A percentile compares a stretch with the other conserved stretches of the same genome.
Evolutionary conservation across 352 stramenopile species (phyloP).

Genomic region (Phytophthora sp.): DNA sequence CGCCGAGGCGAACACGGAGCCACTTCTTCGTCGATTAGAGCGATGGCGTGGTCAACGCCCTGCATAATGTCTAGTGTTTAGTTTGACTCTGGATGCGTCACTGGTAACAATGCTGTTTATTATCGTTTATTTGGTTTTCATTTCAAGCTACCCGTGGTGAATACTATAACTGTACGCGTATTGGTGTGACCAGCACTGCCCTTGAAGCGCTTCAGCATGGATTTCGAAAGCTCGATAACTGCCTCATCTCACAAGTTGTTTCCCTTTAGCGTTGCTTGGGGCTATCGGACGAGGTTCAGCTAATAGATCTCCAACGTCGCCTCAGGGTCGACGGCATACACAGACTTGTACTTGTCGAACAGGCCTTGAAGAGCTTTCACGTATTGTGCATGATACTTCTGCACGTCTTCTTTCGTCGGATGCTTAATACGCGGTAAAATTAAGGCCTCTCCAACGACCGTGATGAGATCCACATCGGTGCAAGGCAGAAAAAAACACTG

Average conservation of each 20-base stretch:
- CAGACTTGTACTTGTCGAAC: conserved; percentile 86
- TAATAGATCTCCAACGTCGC: conserved; percentile 55
- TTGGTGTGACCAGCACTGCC: no score
- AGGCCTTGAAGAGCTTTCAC: conserved; percentile 75
- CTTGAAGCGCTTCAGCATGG: no score
- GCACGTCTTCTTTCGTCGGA: conserved; percentile 87
- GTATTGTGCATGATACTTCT: conserved; percentile 91
- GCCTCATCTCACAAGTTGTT: no score
- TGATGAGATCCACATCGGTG: conserved; percentile 74
- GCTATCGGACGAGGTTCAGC: no score
- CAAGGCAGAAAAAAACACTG: conserved; percentile 87
- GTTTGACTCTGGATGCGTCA: no score
- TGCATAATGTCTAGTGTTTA: background rate
- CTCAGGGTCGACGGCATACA: conserved; percentile 73
- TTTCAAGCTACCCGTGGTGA: no score
- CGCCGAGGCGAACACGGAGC: conserved; percentile 14
- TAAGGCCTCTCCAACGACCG: conserved; percentile 88
- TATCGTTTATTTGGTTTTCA: no score
- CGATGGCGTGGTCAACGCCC: conserved; percentile 1
- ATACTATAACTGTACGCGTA: no score
- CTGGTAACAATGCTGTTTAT: background rate
- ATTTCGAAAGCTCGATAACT: no score
- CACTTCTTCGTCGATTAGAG: conserved; percentile 14
- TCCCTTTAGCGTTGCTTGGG: no score
- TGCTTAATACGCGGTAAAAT: conserved; percentile 84